Percentiles rank a stretch among this genome's conserved stretches.
phyloP scores from a whole-genome alignment of 345 rosid species.

The Melastoma malabathricum region DNA sequence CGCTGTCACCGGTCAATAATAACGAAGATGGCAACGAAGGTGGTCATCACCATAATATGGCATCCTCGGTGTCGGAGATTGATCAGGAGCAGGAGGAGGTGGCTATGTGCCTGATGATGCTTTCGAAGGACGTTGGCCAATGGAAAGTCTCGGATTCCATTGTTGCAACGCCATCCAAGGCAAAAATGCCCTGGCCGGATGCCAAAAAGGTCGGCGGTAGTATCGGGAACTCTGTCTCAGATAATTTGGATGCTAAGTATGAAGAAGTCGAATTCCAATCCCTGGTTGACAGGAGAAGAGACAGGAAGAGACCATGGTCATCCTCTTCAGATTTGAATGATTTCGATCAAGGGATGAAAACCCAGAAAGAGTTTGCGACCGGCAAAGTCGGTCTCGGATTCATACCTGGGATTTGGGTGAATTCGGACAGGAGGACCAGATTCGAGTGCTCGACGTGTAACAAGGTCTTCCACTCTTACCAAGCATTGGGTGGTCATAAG shows the following conservation, averaged over 20 bases:
- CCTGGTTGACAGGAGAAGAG: no score
- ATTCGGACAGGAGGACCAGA: conserved; percentile 18
- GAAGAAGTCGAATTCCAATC: no score
- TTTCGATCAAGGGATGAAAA: no score
- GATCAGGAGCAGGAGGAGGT: conserved; percentile 53
- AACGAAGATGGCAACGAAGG: no score
- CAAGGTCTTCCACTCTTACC: conserved; percentile 58
- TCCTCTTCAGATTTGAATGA: not conserved
- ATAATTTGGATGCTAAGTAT: no score
- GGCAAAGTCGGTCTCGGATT: not conserved
- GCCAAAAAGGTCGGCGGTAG: not conserved
- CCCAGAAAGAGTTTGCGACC: not conserved
- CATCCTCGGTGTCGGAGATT: conserved; percentile 30
- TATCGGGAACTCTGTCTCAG: conserved; percentile 1
- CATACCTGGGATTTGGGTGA: conserved; percentile 9
- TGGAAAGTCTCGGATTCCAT: conserved; percentile 14
- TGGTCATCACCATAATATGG: conserved; percentile 8
- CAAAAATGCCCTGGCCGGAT: conserved; percentile 1
- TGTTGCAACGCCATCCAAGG: conserved; percentile 21
- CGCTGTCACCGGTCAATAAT: conserved; percentile 20
- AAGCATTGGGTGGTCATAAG: conserved; percentile 87
- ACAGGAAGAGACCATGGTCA: not conserved
- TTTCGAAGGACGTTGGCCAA: conserved; percentile 34
- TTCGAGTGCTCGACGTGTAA: conserved; percentile 61
- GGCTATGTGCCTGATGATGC: conserved; percentile 56